Percentiles rank a stretch among this genome's conserved stretches.
phyloP scores from a whole-genome alignment of 768 basidiomycete species.

The Boletus patriciae region DNA sequence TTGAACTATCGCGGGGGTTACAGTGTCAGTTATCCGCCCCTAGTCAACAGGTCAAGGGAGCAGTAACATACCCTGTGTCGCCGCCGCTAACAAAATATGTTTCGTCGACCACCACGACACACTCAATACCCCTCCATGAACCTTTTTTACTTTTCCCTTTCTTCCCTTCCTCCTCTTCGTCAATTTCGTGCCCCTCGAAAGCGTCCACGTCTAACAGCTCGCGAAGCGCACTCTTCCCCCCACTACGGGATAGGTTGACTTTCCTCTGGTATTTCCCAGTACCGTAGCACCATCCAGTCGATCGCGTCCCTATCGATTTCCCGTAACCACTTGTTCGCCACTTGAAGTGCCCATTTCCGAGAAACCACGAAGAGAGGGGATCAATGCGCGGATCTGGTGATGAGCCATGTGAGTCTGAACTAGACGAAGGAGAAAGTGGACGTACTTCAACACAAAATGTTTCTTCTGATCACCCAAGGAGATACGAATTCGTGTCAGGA shows the following conservation, averaged over 20 bases:
- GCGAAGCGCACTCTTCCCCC: conserved; percentile 77
- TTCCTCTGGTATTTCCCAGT: conserved; percentile 96
- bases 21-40: neutral
- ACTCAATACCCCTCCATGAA: conserved; percentile 92
- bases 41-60: neutral
- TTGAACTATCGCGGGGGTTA: conserved; percentile 52
- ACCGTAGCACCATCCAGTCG: conserved; percentile 84
- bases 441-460: no score
- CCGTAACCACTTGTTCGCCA: no score
- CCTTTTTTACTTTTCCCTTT: conserved; percentile 38
- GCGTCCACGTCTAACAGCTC: conserved; percentile 80
- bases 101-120: conserved; percentile 94
- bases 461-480: no score
- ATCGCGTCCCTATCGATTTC: no score
- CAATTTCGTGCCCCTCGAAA: conserved; percentile 54
- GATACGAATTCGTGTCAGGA: no score
- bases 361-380: no score
- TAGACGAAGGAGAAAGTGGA: no score
- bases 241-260: conserved; percentile 91
- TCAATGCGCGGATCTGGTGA: no score
- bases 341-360: no score
- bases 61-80: conserved; percentile 78
- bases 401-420: no score
- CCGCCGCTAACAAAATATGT: conserved; percentile 90
- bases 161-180: conserved; percentile 40